Evolutionary conservation across 106 monocot genomes (phyloP).

Genomic region (Chionographis japonica): DNA sequence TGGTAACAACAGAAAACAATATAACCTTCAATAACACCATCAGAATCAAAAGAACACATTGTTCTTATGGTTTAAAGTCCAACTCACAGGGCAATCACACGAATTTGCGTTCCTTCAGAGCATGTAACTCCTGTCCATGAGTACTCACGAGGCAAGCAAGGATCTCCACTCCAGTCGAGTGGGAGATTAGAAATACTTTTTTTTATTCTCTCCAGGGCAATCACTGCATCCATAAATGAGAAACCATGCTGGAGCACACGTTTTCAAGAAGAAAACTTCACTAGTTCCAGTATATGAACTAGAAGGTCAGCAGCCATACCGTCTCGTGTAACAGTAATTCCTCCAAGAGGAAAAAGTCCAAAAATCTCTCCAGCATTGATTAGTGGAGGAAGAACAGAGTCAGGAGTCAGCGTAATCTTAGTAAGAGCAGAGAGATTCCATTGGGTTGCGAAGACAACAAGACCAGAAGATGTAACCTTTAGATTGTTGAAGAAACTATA

Average conservation of each 20-base stretch:
- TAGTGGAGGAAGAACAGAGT: constrained; percentile 41
- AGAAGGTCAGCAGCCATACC: constrained; percentile 28
- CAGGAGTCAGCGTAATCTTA: constrained; percentile 42
- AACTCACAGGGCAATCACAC: constrained; percentile 79
- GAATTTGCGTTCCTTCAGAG: constrained; percentile 31
- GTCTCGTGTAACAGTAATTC: constrained; percentile 56
- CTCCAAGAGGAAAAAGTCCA: constrained; percentile 46
- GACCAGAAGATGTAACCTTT: constrained; percentile 45
- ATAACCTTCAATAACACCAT: not conserved
- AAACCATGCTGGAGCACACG: not conserved
- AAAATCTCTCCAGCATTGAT: constrained; percentile 89
- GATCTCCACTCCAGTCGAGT: constrained; percentile 88
- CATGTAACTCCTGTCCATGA: constrained; percentile 85
- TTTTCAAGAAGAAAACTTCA: not conserved
- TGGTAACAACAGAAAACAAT: constrained; percentile 17
- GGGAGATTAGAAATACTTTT: constrained; percentile 52
- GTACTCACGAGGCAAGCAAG: constrained; percentile 69
- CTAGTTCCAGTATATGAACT: not conserved
- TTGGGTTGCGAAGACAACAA: constrained; percentile 46
- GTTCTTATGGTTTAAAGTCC: not conserved
- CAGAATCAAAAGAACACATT: not conserved
- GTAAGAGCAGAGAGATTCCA: constrained; percentile 79
- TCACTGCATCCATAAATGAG: constrained; percentile 39
- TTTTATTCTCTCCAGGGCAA: constrained; percentile 49
- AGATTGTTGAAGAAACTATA: constrained; percentile 51